Base-by-base conservation (phyloP, 2,329 filamentous ascomycete species). In the Cladosporium oxysporum region DNA sequence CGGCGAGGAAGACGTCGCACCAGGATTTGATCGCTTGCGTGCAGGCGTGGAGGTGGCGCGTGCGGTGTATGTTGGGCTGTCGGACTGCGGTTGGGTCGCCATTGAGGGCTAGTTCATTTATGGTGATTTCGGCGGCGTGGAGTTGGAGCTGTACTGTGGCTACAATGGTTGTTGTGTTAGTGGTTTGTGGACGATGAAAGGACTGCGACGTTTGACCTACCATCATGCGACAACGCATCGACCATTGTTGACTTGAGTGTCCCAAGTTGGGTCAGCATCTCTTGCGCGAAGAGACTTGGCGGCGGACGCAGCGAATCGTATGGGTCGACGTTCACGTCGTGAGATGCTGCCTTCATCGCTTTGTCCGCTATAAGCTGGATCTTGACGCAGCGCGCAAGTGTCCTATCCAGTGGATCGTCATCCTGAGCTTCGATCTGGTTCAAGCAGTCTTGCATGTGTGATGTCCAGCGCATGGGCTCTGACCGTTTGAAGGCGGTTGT, bases 351-450 rank as follows among this genome's bases (percentile, higher is more conserved):
- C 6, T 31, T 55, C 12, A 53, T 26, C 8, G 49, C 35, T 55
- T 72, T 71, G 21, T 72, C 69, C 21, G 70, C 55, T 6, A 73
- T 68, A 5, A 72, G 66, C 52, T 73, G 72, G 66, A 73, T 72
- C 28, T 50, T 66, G 0, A 74, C 69, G 26, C 68, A 65, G 8
- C 60, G 53, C 7, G 70, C 66, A 1, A 74, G 68, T 14, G 65
- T 29, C 28, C 66, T 47, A 62, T 74, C 72, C 28, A 69, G 63
- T 7, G 64, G 16, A 12, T 35, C 41, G 16, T 65, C 62, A 14
- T 23, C 11, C 12, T 33, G 62, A n/a, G 37, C 35, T 57, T 71
- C 59, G 23, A 68, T 65, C 33, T 69, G 69, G 6, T 60, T 44
- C 6, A 73, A 47, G 52, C 70, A 73, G 1, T 67, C 59, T 28